These are phyloP conservation scores for Coprinellus aureogranulatus DNA, from an alignment of 768 basidiomycete genomes.

Conservation along the genomic window DNA sequence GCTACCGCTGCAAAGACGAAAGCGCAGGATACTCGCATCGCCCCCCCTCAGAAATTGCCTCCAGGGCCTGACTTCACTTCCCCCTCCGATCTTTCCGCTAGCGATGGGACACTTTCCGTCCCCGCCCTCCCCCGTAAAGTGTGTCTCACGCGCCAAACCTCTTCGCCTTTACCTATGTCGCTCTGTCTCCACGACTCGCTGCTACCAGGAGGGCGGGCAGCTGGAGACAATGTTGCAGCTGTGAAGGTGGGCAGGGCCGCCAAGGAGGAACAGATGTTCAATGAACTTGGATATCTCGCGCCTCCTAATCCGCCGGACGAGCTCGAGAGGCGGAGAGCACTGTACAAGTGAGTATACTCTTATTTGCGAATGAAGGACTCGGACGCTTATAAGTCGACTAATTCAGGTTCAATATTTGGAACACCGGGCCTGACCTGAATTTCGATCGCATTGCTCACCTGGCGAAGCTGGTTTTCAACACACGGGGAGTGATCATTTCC, in stretches of 20 bases:
- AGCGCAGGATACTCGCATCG: neutral
- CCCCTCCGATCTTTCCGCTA: neutral
- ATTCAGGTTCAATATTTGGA: conserved; percentile 84
- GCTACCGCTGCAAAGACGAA: neutral
- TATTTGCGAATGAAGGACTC: neutral
- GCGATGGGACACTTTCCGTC: conserved; percentile 29
- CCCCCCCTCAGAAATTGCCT: too few relatives aligned
- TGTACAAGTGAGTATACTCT: conserved; percentile 72
- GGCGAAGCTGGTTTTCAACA: conserved; percentile 88
- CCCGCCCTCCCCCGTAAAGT: conserved; percentile 52
- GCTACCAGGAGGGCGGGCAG: conserved; percentile 29
- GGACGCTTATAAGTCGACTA: conserved; percentile 4
- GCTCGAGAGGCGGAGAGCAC: conserved; percentile 72
- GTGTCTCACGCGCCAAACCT: conserved; percentile 59
- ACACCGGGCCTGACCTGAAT: conserved; percentile 81
- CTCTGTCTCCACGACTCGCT: conserved; percentile 28
- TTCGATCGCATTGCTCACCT: conserved; percentile 94
- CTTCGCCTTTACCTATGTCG: conserved; percentile 58
- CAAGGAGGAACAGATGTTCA: conserved; percentile 68
- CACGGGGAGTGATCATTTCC: conserved; percentile 79
- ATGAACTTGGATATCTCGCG: conserved; percentile 63
- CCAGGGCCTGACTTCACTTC: too few relatives aligned
- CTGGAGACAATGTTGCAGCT: conserved; percentile 25
- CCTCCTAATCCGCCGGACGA: conserved; percentile 88
- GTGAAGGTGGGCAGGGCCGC: conserved; percentile 45